Evolutionary conservation across 306 rosid species (phyloP).

Genomic region (Vicia sativa): DNA sequence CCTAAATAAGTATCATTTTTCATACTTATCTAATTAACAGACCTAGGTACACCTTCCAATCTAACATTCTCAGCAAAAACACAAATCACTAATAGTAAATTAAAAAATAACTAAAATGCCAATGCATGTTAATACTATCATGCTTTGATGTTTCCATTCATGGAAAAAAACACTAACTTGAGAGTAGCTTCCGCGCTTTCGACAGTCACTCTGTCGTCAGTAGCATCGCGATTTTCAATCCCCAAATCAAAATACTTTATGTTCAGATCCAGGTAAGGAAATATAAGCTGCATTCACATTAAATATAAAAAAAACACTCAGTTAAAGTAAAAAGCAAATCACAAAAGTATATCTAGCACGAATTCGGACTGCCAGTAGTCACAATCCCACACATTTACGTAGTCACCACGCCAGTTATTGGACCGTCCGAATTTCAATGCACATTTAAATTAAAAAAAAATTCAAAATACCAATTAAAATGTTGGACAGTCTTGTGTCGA

Average conservation of each 20-base stretch:
- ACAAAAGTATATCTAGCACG: background rate
- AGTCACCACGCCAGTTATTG: no score
- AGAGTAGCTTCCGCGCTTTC: conserved; percentile 95
- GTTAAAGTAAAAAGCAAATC: conserved; percentile 10
- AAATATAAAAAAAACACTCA: conserved; percentile 10
- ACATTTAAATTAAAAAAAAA: no score
- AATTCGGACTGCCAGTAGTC: no score
- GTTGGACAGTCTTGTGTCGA: no score
- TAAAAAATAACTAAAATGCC: background rate
- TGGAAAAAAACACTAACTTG: conserved; percentile 56
- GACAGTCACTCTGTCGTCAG: conserved; percentile 81
- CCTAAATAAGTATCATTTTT: background rate
- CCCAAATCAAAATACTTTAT: conserved; percentile 92
- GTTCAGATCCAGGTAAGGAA: conserved; percentile 82
- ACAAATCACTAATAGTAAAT: conserved; percentile 14
- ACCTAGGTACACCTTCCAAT: conserved; percentile 13
- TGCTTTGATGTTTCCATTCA: conserved; percentile 16
- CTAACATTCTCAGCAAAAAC: conserved; percentile 22
- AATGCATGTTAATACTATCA: background rate
- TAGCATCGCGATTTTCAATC: conserved; percentile 81
- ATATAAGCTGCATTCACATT: conserved; percentile 74
- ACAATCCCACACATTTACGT: no score
- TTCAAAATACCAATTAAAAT: no score
- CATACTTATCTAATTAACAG: background rate
- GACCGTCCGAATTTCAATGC: no score